A percentile compares a stretch with the other conserved stretches of the same genome.
phyloP scores from a whole-genome alignment of 208 protist species.

The Trypanosoma lewisi region DNA sequence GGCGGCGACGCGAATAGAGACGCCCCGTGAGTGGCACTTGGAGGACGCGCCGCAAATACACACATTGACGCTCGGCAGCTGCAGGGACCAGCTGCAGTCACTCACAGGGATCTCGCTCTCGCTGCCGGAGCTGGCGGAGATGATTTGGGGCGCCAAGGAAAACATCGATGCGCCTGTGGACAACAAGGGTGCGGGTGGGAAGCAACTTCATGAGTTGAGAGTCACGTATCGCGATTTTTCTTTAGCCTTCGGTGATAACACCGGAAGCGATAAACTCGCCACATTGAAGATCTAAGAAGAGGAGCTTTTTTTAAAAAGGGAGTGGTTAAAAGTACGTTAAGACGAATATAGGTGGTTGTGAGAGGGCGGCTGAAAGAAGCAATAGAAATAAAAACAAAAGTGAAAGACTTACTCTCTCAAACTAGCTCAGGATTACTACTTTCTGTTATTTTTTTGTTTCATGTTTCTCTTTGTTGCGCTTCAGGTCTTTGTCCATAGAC shows the following conservation, averaged over 20 bases:
- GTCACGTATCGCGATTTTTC: constrained; percentile 71
- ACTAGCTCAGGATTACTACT: too few relatives aligned
- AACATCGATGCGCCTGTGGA: not conserved
- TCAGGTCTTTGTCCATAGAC: not conserved
- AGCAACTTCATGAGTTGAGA: constrained; percentile 23
- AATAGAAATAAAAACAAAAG: constrained; percentile 9
- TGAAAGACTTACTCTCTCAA: not conserved
- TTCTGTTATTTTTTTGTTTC: constrained; percentile 9
- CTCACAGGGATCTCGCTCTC: constrained; percentile 61
- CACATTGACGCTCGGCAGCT: constrained; percentile 51
- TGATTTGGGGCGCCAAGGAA: constrained; percentile 58
- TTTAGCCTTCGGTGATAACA: constrained; percentile 57
- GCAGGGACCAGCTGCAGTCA: constrained; percentile 66
- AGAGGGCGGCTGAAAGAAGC: constrained; percentile 1
- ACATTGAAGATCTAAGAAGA: constrained; percentile 54
- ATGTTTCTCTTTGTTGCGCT: not conserved
- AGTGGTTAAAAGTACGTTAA: not conserved
- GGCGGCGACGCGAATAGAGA: constrained; percentile 25
- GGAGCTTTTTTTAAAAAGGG: too few relatives aligned
- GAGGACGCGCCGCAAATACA: constrained; percentile 27
- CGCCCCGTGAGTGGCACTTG: constrained; percentile 43
- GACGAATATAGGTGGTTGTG: not conserved
- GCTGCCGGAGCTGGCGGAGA: constrained; percentile 43
- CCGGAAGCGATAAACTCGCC: constrained; percentile 32
- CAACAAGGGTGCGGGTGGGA: not conserved